Base-by-base conservation (phyloP, 2,329 filamentous ascomycete genomes). In the Aspergillus hortae region DNA sequence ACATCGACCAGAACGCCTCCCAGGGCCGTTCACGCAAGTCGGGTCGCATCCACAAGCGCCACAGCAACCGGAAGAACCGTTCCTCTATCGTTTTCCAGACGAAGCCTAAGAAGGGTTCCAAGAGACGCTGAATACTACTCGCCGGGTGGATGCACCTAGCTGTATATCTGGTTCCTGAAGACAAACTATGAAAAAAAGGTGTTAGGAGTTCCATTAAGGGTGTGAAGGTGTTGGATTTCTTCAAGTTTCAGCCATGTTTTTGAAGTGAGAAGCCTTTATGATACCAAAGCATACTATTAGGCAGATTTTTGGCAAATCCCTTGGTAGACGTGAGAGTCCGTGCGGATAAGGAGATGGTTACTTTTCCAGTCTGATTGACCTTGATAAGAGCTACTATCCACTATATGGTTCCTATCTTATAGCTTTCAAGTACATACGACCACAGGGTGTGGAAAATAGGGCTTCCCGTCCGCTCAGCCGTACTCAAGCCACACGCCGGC, bases 31-130 rank as follows among this genome's bases (percentile, higher is more conserved):
- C 64, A 9, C 62, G 62, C 3, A 67, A 68, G 46, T 55, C 61
- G n/a, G 61, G 60, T n/a, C 66, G 71, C 48, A 65, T 75, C 50
- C 70, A 70, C 44, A 76, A 74, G 56, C 66, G 63, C 53, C 63
- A 67, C 44, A 53, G 51, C 43, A 53, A 53, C 49, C 68, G 67
- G 42, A 67, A 66, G 52, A 63, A 64, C 32, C 67, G 67, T 46
- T 65, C 67, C 46, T 69, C 69, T 9, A 74, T 75, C 51, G 67
- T 72, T 10, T 76, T 76, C 52, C 59, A 64, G 40, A 51, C 64
- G 42, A 66, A 62, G 45, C 59, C 63, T 25, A 66, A 67, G 57
- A 67, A 62, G 56, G 49, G 55, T 12, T 52, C 64, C 4, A 69
- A 66, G 58, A 70, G 61, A 51, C 71, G 68, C 52, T 72, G 58